Evolutionary conservation across 371 early-diverging fungal genomes (phyloP), one percentile per base, ranked within the genome.

Genomic region (Rhizopus arrhizus): DNA sequence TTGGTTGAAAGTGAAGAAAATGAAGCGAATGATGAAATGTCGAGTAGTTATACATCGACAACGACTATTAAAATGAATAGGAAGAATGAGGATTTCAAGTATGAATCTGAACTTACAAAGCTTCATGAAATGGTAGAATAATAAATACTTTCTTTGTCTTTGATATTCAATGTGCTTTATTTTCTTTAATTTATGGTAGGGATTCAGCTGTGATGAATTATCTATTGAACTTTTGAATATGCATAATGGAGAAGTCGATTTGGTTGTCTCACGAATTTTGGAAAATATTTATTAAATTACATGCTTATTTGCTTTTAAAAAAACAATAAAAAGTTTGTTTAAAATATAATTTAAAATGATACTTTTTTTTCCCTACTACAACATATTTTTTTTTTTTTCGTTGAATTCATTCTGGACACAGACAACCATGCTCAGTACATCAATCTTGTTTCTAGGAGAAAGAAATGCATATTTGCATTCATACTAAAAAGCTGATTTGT

Each of bases 1-100:
- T n/a, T 43, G 43, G n/a, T 43, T 43, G 43, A 43, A 43, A 43
- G 43, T 43, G 43, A 43, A 43, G 43, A 43, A 1, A 40, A 40
- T 12, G 12, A 40, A 12, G 40, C 40, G 22, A 22, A 22, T 40
- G 40, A 12, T 12, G 12, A 12, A 7, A 2, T 43, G 43, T 5
- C 8, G 5, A 15, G n/a, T 13, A 43, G 43, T n/a, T 43, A 43
- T 43, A 43, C 43, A n/a, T 43, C 43, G 5, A 13, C 43, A n/a
- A 43, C 43, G 0, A 43, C 43, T 43, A n/a, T 43, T 43, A 43
- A 43, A 43, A 13, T 43, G 43, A 15, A 43, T 13, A 43, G 15
- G 12, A 12, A 40, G 43, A 15, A 43, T n/a, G 43, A 43, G 5
- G 43, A 43, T n/a, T 43, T 43, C n/a, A 15, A 5, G 8, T 43